phyloP scores from a whole-genome alignment of 2,329 filamentous ascomycete genomes.

The Cylindrodendrum hubeiense region DNA sequence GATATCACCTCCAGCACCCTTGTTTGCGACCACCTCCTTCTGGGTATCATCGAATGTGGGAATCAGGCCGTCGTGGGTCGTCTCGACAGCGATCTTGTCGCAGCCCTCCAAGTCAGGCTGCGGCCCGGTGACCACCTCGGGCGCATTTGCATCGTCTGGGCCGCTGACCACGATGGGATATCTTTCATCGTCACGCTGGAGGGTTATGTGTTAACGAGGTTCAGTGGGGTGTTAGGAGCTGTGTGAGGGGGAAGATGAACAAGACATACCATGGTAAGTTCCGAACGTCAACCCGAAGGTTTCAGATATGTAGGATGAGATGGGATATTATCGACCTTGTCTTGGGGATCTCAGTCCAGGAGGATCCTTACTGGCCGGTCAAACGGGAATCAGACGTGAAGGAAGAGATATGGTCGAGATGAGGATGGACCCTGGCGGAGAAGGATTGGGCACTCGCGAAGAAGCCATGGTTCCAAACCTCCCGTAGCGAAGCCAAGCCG shows the following conservation, averaged over 20 bases:
- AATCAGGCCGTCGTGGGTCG: conserved; percentile 27
- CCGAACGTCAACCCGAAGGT: background rate
- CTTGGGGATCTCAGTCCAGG: background rate
- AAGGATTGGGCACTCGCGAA: background rate
- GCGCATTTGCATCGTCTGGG: conserved; percentile 1
- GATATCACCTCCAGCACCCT: conserved; percentile 11
- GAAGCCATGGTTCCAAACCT: background rate
- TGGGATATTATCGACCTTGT: background rate
- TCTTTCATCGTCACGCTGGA: conserved; percentile 34
- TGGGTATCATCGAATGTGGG: conserved; percentile 25
- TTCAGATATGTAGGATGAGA: background rate
- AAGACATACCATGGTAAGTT: conserved; percentile 1
- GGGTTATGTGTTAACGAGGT: background rate
- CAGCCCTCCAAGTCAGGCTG: conserved; percentile 18
- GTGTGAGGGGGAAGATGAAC: background rate
- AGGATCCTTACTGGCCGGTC: background rate
- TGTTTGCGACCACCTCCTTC: conserved; percentile 11
- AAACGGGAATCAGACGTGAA: background rate
- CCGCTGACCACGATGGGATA: conserved; percentile 30
- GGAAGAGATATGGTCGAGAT: no score
- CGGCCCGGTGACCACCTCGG: conserved; percentile 12
- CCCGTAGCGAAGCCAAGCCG: background rate
- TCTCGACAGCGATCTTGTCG: conserved; percentile 23
- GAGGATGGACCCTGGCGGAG: background rate
- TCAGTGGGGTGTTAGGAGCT: background rate